Conservation (phyloP, 2,329 filamentous ascomycete genomes). For the Fusarium falciforme region DNA sequence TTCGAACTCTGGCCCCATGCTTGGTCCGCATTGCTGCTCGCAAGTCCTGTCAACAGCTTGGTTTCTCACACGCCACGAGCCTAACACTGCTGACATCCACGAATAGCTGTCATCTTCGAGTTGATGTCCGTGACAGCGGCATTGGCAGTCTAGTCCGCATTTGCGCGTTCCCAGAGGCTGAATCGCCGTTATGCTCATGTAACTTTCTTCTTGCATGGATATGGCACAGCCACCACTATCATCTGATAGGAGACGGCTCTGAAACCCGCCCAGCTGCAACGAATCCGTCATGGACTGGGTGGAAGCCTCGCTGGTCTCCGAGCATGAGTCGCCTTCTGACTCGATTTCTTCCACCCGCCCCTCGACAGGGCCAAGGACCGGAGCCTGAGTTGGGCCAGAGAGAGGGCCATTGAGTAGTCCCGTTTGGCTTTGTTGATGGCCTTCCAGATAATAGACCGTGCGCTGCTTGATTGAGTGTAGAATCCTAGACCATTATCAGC, state of each 20-base stretch:
- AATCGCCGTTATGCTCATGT: neutral
- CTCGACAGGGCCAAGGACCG: no score
- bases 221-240: fast-evolving
- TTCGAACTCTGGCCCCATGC: neutral
- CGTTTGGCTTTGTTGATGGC: fast-evolving
- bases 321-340: neutral
- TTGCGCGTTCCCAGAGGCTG: neutral
- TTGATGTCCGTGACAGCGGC: constrained; percentile 10
- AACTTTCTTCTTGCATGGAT: neutral
- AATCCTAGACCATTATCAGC: neutral
- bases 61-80: constrained; percentile 14
- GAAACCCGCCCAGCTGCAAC: fast-evolving
- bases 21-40: neutral
- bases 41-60: fast-evolving
- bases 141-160: constrained; percentile 6
- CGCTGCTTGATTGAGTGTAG: neutral
- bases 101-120: neutral
- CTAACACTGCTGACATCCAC: neutral
- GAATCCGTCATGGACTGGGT: fast-evolving
- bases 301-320: neutral
- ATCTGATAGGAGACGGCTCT: no score
- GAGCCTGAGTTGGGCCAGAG: fast-evolving
- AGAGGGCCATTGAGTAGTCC: fast-evolving
- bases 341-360: neutral
- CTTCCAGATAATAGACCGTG: neutral